Evolutionary conservation across 805 yeast species (phyloP).

Genomic region (Yarrowia sp.): DNA sequence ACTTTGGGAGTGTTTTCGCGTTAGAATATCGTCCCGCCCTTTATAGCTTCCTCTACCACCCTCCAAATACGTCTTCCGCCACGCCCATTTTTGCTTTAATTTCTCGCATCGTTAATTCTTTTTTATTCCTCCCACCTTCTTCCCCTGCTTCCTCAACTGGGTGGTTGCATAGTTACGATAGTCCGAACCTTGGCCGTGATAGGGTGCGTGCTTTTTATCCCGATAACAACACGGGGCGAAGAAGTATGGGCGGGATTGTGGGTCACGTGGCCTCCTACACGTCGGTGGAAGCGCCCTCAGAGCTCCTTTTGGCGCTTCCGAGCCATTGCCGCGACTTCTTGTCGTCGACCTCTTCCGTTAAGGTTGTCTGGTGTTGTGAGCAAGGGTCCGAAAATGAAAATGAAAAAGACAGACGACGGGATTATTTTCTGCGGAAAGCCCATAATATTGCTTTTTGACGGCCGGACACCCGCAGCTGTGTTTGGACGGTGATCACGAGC

Average conservation of each 20-base stretch:
- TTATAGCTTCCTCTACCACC: too few relatives aligned
- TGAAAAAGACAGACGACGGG: neutral
- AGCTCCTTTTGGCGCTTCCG: too few relatives aligned
- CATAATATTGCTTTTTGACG: too few relatives aligned
- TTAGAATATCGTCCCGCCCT: too few relatives aligned
- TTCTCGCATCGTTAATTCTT: neutral
- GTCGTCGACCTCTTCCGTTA: neutral
- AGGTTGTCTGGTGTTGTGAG: slow-evolving; percentile 7
- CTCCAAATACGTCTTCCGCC: too few relatives aligned
- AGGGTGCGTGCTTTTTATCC: slow-evolving; percentile 3
- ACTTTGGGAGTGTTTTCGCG: too few relatives aligned
- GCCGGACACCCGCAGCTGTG: too few relatives aligned
- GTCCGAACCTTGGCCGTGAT: slow-evolving; percentile 24
- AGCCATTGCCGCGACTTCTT: neutral
- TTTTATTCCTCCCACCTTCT: neutral
- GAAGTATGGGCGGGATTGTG: neutral
- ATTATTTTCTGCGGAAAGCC: too few relatives aligned
- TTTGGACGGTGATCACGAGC: too few relatives aligned
- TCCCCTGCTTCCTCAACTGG: slow-evolving; percentile 19
- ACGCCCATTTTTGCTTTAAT: neutral
- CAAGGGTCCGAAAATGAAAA: neutral
- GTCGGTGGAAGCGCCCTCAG: too few relatives aligned
- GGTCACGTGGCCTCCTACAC: too few relatives aligned
- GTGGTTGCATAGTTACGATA: slow-evolving; percentile 18
- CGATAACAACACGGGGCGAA: neutral